Evolutionary conservation across 2,329 filamentous ascomycete genomes (phyloP).

Genomic region (Calonectria hawksworthii): DNA sequence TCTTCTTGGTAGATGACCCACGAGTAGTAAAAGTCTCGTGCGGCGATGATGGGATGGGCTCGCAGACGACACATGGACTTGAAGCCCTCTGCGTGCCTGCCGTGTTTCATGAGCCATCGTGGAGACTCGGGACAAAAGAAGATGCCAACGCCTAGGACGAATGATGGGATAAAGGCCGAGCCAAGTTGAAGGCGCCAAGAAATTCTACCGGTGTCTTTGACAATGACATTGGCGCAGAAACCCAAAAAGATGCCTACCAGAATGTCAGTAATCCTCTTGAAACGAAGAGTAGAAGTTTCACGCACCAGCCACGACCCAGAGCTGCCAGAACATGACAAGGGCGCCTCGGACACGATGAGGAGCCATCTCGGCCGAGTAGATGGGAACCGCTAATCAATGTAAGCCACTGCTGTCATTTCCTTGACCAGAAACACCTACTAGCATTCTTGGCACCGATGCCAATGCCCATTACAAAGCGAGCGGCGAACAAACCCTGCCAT

Average conservation of each 20-base stretch:
- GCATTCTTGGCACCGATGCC: constrained; percentile 76
- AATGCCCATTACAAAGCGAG: constrained; percentile 78
- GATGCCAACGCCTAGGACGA: constrained; percentile 69
- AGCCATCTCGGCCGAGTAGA: constrained; percentile 80
- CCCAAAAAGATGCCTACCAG: constrained; percentile 57
- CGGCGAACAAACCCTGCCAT: constrained; percentile 76
- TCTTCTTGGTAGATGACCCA: constrained; percentile 56
- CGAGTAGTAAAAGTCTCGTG: constrained; percentile 68
- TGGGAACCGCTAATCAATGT: constrained; percentile 63
- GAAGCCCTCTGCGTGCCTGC: constrained; percentile 70
- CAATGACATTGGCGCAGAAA: constrained; percentile 66
- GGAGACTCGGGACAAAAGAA: constrained; percentile 75
- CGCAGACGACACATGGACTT: constrained; percentile 64
- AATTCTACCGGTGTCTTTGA: constrained; percentile 65
- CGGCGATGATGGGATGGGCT: constrained; percentile 66
- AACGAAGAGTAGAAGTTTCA: not conserved
- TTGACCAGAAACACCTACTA: constrained; percentile 36
- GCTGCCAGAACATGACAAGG: constrained; percentile 83
- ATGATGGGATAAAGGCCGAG: constrained; percentile 66
- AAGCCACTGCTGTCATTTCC: not conserved
- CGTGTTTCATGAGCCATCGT: constrained; percentile 75
- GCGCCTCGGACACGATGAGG: constrained; percentile 77
- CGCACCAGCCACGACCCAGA: constrained; percentile 47
- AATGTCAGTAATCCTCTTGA: not conserved
- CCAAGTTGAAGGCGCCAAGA: constrained; percentile 74